Evolutionary conservation across 2,329 filamentous ascomycete genomes (phyloP).

Genomic region (Phoma sp.): DNA sequence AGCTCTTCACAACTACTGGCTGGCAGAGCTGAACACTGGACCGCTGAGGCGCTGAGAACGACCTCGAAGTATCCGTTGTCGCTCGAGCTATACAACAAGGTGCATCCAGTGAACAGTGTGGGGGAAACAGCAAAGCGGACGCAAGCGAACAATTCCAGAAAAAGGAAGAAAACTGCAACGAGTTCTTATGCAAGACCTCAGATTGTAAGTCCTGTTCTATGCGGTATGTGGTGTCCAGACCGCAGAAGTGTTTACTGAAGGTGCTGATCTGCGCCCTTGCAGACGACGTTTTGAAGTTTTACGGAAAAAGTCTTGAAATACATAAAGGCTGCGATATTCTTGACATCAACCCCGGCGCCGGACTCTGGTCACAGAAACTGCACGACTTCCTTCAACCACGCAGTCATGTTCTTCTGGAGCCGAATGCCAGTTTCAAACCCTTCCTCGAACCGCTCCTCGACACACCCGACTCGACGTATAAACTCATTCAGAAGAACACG

Average conservation of each 20-base stretch:
- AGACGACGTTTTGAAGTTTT: conserved; percentile 73
- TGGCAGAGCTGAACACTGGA: conserved; percentile 13
- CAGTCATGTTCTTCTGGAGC: conserved; percentile 83
- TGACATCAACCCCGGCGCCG: conserved; percentile 82
- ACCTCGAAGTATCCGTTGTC: conserved; percentile 25
- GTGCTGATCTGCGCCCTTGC: conserved; percentile 15
- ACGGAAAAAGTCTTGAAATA: conserved; percentile 70
- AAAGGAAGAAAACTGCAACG: neutral
- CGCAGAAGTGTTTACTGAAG: neutral
- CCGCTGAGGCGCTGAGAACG: conserved; percentile 20
- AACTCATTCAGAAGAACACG: conserved; percentile 46
- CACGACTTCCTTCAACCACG: conserved; percentile 78
- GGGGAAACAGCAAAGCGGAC: neutral
- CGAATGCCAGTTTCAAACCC: conserved; percentile 64
- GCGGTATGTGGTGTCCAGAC: conserved; percentile 47
- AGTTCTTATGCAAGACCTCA: conserved; percentile 26
- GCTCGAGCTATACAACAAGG: conserved; percentile 10
- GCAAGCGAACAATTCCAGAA: neutral
- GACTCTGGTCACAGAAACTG: conserved; percentile 78
- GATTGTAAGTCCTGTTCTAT: conserved; percentile 54
- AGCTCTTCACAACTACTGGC: neutral
- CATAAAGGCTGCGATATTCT: conserved; percentile 83
- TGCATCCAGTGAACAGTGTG: conserved; percentile 11
- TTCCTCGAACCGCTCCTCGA: conserved; percentile 61
- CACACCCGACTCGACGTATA: conserved; percentile 54